Percentiles rank a stretch among this genome's conserved stretches.
These are phyloP conservation scores for Fusarium solani-melongenae DNA, from an alignment of 2,329 filamentous ascomycete genomes.

Conservation along the genomic window DNA sequence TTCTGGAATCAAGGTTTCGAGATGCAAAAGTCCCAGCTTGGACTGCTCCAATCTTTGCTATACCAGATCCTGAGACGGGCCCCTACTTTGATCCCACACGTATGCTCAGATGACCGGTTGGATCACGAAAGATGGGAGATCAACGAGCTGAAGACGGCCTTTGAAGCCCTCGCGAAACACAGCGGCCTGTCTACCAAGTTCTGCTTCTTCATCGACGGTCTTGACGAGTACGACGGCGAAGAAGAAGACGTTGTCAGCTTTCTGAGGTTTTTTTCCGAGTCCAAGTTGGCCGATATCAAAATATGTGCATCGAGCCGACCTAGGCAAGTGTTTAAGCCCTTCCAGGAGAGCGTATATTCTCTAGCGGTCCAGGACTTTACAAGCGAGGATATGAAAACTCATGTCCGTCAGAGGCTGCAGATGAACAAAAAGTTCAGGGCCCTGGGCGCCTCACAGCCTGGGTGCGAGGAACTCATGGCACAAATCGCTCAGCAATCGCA, in stretches of 20 bases:
- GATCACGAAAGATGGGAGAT: neutral
- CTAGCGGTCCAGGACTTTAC: neutral
- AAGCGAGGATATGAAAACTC: neutral
- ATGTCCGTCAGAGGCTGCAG: neutral
- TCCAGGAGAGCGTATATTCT: neutral
- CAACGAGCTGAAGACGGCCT: neutral
- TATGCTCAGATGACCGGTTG: neutral
- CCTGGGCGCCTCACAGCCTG: neutral
- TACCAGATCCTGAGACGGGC: neutral
- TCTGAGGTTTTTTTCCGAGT: neutral
- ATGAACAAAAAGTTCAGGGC: neutral
- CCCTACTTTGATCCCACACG: neutral
- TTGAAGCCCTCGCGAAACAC: neutral
- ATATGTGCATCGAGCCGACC: neutral
- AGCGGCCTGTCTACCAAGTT: neutral
- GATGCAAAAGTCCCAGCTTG: neutral
- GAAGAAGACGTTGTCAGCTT: neutral
- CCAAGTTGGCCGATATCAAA: neutral
- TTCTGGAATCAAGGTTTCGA: neutral
- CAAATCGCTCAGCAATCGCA: neutral
- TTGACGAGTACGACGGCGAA: neutral
- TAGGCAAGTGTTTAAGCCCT: neutral
- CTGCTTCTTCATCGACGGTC: neutral
- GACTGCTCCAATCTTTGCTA: neutral
- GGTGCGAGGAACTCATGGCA: neutral